phyloP scores from a whole-genome alignment of 2,329 filamentous ascomycete genomes.

The Didymella exigua region DNA sequence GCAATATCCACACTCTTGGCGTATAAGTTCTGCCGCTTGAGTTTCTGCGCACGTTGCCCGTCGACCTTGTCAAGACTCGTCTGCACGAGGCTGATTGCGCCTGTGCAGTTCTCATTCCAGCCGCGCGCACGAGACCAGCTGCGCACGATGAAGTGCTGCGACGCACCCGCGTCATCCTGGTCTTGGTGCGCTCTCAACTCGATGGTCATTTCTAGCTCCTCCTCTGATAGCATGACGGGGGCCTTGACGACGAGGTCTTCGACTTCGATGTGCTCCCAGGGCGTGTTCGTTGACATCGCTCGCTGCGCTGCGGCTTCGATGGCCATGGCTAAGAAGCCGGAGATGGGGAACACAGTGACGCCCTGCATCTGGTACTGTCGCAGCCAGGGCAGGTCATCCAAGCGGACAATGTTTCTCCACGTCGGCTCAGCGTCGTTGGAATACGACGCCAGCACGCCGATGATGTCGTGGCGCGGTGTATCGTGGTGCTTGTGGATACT shows the following conservation, averaged over 20 bases:
- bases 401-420: conserved; percentile 56
- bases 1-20: conserved; percentile 8
- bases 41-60: conserved; percentile 19
- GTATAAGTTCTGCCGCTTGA: conserved; percentile 21
- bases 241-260: conserved; percentile 24
- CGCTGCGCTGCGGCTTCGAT: conserved; percentile 40
- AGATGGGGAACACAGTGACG: conserved; percentile 39
- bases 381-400: conserved; percentile 54
- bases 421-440: conserved; percentile 21
- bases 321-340: conserved; percentile 42
- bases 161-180: background rate
- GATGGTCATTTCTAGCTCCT: conserved; percentile 40
- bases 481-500: conserved; percentile 13
- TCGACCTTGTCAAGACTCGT: conserved; percentile 52
- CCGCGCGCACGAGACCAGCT: conserved; percentile 59
- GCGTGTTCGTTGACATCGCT: conserved; percentile 13
- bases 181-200: conserved; percentile 26
- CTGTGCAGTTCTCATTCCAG: conserved; percentile 63
- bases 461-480: conserved; percentile 2
- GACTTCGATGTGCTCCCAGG: conserved; percentile 26
- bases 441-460: conserved; percentile 21
- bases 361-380: conserved; percentile 52
- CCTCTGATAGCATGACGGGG: conserved; percentile 36
- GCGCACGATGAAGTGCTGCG: conserved; percentile 56
- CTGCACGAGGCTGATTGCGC: conserved; percentile 49